Evolutionary conservation across 2,329 filamentous ascomycete species (phyloP), one percentile per base, ranked within the genome.

Genomic region (Fusarium euwallaceae): DNA sequence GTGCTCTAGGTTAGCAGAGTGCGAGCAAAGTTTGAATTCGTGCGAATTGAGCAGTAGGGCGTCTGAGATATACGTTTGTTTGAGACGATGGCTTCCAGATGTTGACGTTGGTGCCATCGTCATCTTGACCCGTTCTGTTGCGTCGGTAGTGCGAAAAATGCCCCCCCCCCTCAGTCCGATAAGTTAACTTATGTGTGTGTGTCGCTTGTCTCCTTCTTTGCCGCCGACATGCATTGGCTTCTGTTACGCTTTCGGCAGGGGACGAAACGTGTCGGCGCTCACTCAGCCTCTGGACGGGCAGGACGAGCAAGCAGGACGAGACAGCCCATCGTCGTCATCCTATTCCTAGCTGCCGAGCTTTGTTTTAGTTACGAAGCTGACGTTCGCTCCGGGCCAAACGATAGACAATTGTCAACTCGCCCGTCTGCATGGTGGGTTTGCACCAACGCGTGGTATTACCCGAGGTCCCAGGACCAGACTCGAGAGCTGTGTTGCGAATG

Each of bases 131-230:
- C 72, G 56, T 69, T 69, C 43, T 51, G 39, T 56, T 56, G 60
- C 71, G 65, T 71, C 69, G 51, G 56, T 67, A 65, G 60, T 55
- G 65, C 39, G 20, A 39, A 41, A 67, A 62, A 56, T 34, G 59
- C 63, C 67, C 63, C 67, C 63, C 67, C 63, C 70, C 71, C 71
- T 71, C 53, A 61, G 56, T 66, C 69, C 65, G 60, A 69, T 63
- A 70, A 41, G 69, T 58, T 63, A 70, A 41, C 65, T 58, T 74
- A 65, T 65, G 64, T 69, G 68, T 36, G 17, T 61, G 51, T 65
- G 37, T 69, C 59, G 51, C 48, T 67, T 71, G 71, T 74, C 39
- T 75, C 69, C 53, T 70, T 70, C 69, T 75, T 75, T 75, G 61
- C 66, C 72, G 69, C 72, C 69, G 59, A 59, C 72, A 51, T 70